Percentiles rank a stretch among this genome's conserved stretches.
These are phyloP conservation scores for Pichia gijzeniarum DNA, from an alignment of 805 yeast genomes.

Conservation along the genomic window DNA sequence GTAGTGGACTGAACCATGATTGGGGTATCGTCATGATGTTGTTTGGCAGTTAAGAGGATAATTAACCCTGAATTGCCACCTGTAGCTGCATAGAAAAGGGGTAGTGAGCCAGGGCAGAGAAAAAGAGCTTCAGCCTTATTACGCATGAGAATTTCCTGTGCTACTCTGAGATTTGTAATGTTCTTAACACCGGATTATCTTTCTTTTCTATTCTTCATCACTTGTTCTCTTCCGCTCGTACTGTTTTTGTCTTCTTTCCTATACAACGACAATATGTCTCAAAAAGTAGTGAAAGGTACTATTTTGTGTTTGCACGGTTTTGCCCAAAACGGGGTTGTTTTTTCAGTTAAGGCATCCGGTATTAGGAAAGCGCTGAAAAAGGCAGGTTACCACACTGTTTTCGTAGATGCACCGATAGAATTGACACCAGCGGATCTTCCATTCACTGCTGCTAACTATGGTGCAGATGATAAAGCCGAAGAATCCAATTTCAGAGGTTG, in stretches of 20 bases:
- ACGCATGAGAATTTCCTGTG: too few relatives aligned
- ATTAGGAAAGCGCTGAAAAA: slow-evolving; percentile 66
- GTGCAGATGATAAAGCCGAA: slow-evolving; percentile 37
- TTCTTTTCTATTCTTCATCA: not conserved
- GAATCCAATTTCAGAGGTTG: slow-evolving; percentile 47
- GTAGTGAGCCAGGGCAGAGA: too few relatives aligned
- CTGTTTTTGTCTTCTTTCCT: not conserved
- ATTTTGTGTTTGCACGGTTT: slow-evolving; percentile 89
- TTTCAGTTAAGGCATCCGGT: slow-evolving; percentile 86
- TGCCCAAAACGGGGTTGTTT: slow-evolving; percentile 75
- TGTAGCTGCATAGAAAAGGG: too few relatives aligned
- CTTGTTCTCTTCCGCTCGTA: not conserved
- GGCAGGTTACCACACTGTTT: slow-evolving; percentile 62
- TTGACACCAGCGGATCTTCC: slow-evolving; percentile 70
- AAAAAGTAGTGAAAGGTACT: slow-evolving; percentile 32
- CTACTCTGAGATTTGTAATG: too few relatives aligned
- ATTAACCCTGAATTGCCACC: too few relatives aligned
- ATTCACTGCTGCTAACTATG: slow-evolving; percentile 43
- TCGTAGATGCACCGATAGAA: slow-evolving; percentile 70
- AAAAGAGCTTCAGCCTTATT: too few relatives aligned
- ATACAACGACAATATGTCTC: slow-evolving; percentile 17
- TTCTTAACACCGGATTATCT: not conserved
- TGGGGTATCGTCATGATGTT: not conserved
- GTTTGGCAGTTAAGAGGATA: too few relatives aligned
- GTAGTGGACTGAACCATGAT: slow-evolving; percentile 27